A percentile compares a stretch with the other conserved stretches of the same genome.
These are phyloP conservation scores for Cenchrus americanus DNA, from an alignment of 176 grass and related monocot genomes.

Conservation along the genomic window DNA sequence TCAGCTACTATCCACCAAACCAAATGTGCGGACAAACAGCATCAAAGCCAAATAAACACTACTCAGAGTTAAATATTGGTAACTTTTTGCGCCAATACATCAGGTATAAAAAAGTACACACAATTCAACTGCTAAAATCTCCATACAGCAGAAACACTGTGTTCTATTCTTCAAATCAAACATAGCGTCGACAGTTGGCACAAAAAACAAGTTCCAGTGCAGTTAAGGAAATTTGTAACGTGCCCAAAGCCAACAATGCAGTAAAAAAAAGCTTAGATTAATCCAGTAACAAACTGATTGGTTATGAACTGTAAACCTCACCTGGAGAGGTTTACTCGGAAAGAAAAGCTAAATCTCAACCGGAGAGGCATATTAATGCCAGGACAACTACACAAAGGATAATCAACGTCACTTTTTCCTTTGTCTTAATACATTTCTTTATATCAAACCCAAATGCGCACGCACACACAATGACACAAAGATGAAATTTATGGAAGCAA, in stretches of 20 bases:
- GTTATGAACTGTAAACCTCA: not conserved
- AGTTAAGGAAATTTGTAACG: not conserved
- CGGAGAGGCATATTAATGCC: not conserved
- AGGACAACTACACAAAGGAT: not conserved
- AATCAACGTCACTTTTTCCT: not conserved
- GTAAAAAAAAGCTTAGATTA: not conserved
- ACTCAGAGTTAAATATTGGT: not conserved
- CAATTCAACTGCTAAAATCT: not conserved
- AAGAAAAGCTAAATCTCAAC: not conserved
- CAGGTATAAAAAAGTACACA: not conserved
- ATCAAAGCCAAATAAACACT: not conserved
- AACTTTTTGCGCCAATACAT: not conserved
- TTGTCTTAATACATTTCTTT: not conserved
- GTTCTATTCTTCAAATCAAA: not conserved
- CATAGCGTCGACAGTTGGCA: not conserved
- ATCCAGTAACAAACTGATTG: not conserved
- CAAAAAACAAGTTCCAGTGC: not conserved
- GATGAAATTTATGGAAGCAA: conserved; percentile 6
- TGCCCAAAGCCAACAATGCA: not conserved
- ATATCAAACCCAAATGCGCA: not conserved
- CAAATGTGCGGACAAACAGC: not conserved
- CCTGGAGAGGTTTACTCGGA: not conserved
- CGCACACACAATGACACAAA: not conserved
- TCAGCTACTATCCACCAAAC: not conserved
- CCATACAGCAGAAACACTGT: not conserved